Evolutionary conservation across 768 basidiomycete species (phyloP).

Genomic region (Leccinum variicolor): DNA sequence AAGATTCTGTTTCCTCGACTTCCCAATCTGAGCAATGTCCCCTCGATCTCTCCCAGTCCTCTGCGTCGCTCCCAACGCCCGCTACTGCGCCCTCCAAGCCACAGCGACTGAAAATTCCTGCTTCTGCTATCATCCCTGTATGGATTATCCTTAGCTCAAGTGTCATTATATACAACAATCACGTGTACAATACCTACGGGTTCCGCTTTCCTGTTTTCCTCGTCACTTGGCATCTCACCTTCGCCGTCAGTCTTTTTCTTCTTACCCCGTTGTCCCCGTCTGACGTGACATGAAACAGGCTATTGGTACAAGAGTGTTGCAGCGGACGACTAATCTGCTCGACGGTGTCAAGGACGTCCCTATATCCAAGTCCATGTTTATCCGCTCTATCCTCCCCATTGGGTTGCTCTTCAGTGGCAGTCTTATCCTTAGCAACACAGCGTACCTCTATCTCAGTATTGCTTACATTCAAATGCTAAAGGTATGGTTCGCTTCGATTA

Average conservation of each 20-base stretch:
- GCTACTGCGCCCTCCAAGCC: constrained; percentile 41
- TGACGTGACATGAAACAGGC: constrained; percentile 38
- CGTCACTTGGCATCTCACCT: constrained; percentile 80
- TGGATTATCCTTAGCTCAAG: constrained; percentile 89
- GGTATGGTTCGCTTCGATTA: constrained; percentile 36
- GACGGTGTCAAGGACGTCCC: constrained; percentile 77
- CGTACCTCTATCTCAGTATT: constrained; percentile 88
- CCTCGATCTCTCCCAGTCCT: constrained; percentile 5
- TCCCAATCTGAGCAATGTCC: neutral
- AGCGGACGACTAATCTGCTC: constrained; percentile 76
- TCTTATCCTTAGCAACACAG: constrained; percentile 87
- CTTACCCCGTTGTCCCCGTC: neutral
- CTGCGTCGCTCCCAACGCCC: constrained; percentile 52
- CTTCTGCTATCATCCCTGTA: constrained; percentile 76
- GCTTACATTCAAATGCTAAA: constrained; percentile 98
- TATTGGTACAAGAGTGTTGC: constrained; percentile 81
- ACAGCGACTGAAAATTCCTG: constrained; percentile 54
- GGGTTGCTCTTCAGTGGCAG: constrained; percentile 92
- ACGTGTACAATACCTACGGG: constrained; percentile 74
- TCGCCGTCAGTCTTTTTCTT: constrained; percentile 47
- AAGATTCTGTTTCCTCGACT: constrained; percentile 6
- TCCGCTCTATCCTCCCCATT: constrained; percentile 88
- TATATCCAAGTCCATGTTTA: constrained; percentile 75
- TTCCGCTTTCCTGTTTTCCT: constrained; percentile 93
- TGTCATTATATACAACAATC: constrained; percentile 97